phyloP scores from a whole-genome alignment of 2,329 filamentous ascomycete genomes.

The Aspergillus tamarii region DNA sequence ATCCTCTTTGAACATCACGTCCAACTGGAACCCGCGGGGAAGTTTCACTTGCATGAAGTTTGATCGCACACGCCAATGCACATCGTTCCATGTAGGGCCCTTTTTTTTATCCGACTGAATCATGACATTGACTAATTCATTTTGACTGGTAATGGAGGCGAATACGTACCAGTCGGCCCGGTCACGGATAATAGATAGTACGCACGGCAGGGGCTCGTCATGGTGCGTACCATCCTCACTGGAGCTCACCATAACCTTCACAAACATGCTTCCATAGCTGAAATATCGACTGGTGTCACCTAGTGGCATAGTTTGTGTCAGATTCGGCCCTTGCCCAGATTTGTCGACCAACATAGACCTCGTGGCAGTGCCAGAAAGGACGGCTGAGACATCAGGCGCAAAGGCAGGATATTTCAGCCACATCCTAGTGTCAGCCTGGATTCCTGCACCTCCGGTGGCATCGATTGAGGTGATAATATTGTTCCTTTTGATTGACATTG shows the following conservation, averaged over 20 bases:
- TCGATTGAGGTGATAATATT: constrained; percentile 68
- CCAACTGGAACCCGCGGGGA: constrained; percentile 74
- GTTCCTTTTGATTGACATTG: constrained; percentile 83
- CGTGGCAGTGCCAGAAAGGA: constrained; percentile 64
- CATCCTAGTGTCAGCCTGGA: constrained; percentile 78
- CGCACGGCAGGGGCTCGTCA: constrained; percentile 71
- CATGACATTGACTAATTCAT: constrained; percentile 72
- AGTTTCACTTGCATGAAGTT: constrained; percentile 70
- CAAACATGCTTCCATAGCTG: constrained; percentile 77
- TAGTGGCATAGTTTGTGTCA: constrained; percentile 73
- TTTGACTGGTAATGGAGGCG: constrained; percentile 78
- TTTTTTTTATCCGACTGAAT: constrained; percentile 70
- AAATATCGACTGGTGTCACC: constrained; percentile 75
- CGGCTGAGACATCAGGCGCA: constrained; percentile 70
- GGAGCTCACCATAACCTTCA: constrained; percentile 74
- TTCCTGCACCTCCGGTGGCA: constrained; percentile 68
- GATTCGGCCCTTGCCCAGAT: constrained; percentile 50
- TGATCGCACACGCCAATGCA: constrained; percentile 74
- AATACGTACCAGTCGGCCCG: constrained; percentile 70
- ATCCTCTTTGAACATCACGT: constrained; percentile 70
- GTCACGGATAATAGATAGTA: constrained; percentile 74
- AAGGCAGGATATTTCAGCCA: constrained; percentile 79
- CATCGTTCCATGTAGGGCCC: constrained; percentile 78
- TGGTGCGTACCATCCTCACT: constrained; percentile 67
- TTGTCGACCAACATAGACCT: constrained; percentile 51